Evolutionary conservation across 2,329 filamentous ascomycete species (phyloP), one percentile per base, ranked within the genome.

Genomic region (Botrytis squamosa): DNA sequence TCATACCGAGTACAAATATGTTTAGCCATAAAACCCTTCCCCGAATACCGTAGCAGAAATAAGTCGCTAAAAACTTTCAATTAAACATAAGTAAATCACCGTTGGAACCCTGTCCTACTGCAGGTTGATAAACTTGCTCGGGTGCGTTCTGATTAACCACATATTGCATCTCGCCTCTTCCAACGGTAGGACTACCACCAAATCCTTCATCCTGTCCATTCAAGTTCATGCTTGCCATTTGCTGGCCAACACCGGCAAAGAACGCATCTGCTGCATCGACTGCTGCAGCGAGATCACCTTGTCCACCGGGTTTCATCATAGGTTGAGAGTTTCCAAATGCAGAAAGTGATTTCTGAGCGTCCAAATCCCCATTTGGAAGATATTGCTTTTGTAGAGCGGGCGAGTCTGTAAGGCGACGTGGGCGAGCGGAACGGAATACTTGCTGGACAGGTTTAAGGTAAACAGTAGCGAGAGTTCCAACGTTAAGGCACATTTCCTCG

Each of bases 391-490:
- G 96, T 57, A 99, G 85, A 0, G 95, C 95, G 0, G 95, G 95
- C 3, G 92, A 95, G 71, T 97, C 93, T 72, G 90, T 87, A 3
- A 99, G 86, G 73, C 90, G 91, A 36, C 94, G 88, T 1, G 93
- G 92, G 22, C 96, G 89, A 20, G 96, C 95, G 29, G 91, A 92
- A 73, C 96, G 92, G 86, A 99, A 99, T 16, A 99, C 96, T 71
- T 96, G 95, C 82, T 98, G 94, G 9, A 99, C 95, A 5, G 96
- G 96, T 83, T 99, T 99, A 68, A 99, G 89, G 83, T 99, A 99
- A 70, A 99, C 95, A 0, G 96, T 99, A 5, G 96, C 96, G 5
- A 99, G 87, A 0, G 96, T 98, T 77, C 96, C 96, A 64, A 99
- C 95, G 78, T 95, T 97, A 74, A 99, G 88, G 80, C 96, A 98